phyloP scores from a whole-genome alignment of 2,329 filamentous ascomycete species.

The Xylogone sp. region DNA sequence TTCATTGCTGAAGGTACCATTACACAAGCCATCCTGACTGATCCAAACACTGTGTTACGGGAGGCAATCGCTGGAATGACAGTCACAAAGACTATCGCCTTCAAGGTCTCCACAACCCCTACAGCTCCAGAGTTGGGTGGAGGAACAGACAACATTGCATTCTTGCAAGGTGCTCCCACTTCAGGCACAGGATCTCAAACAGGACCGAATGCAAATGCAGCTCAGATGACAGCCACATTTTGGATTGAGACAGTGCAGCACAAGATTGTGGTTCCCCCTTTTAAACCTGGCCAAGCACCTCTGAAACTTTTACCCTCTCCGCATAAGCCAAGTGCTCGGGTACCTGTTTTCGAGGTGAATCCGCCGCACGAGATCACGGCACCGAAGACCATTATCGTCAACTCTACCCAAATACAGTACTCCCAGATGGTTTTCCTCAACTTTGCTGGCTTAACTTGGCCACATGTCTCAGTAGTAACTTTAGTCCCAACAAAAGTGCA shows the following conservation, averaged over 20 bases:
- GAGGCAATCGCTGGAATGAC: slow-evolving; percentile 27
- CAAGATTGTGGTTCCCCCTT: slow-evolving; percentile 15
- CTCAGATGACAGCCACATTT: slow-evolving; percentile 24
- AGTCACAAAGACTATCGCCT: slow-evolving; percentile 27
- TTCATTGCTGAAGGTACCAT: slow-evolving; percentile 29
- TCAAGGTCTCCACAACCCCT: slow-evolving; percentile 25
- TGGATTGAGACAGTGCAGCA: slow-evolving; percentile 29
- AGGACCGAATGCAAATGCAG: slow-evolving; percentile 23
- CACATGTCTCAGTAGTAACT: slow-evolving; percentile 24
- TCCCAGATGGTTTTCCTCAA: slow-evolving; percentile 30
- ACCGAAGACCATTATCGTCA: slow-evolving; percentile 15
- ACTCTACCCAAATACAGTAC: slow-evolving; percentile 33
- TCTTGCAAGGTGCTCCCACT: slow-evolving; percentile 16
- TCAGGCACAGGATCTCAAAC: slow-evolving; percentile 3
- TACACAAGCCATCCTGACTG: slow-evolving; percentile 25
- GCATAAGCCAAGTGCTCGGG: background rate
- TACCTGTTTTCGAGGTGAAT: slow-evolving; percentile 14
- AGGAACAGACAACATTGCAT: slow-evolving; percentile 29
- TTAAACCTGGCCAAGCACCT: slow-evolving; percentile 13
- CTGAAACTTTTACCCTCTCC: slow-evolving; percentile 2
- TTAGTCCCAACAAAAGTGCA: slow-evolving; percentile 13
- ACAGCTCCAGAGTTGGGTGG: slow-evolving; percentile 22
- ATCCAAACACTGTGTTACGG: slow-evolving; percentile 27
- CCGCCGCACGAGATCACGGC: slow-evolving; percentile 13
- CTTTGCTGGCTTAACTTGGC: slow-evolving; percentile 26